phyloP scores from a whole-genome alignment of 768 basidiomycete species.

The Tulasnella sp. region DNA sequence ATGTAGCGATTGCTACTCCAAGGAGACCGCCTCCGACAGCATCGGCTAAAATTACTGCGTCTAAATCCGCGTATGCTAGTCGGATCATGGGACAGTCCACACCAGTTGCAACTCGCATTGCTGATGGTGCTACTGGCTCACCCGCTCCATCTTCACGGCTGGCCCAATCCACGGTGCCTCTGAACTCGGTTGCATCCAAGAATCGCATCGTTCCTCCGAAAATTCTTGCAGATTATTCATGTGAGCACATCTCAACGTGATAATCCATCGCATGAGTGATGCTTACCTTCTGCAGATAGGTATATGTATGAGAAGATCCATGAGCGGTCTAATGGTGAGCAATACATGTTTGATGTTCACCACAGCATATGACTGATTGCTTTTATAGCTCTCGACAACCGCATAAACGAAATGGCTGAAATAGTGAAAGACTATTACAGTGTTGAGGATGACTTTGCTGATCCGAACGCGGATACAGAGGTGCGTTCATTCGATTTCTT shows the following conservation, averaged over 20 bases:
- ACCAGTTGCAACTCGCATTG: neutral
- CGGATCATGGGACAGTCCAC: neutral
- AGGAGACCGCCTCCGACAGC: neutral
- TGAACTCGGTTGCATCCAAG: constrained; percentile 19
- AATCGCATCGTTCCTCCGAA: constrained; percentile 21
- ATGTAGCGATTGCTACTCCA: constrained; percentile 16
- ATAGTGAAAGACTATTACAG: constrained; percentile 57
- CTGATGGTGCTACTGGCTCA: neutral
- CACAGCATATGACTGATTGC: neutral
- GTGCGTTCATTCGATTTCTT: constrained; percentile 23
- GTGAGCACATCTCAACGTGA: neutral
- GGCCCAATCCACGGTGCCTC: constrained; percentile 22
- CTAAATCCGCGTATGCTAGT: neutral
- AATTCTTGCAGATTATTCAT: constrained; percentile 22
- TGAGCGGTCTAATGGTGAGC: constrained; percentile 66
- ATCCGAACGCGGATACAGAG: constrained; percentile 51
- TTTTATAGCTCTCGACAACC: constrained; percentile 57
- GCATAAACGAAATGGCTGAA: constrained; percentile 77
- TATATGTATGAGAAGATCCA: constrained; percentile 92
- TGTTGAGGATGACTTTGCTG: constrained; percentile 55
- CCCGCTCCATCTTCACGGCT: constrained; percentile 25
- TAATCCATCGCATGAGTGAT: neutral
- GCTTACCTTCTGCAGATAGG: constrained; percentile 37
- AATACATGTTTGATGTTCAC: neutral
- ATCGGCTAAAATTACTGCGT: neutral